Evolutionary conservation across 2,329 filamentous ascomycete species (phyloP).

Genomic region (Pseudofabraea citricarpa): DNA sequence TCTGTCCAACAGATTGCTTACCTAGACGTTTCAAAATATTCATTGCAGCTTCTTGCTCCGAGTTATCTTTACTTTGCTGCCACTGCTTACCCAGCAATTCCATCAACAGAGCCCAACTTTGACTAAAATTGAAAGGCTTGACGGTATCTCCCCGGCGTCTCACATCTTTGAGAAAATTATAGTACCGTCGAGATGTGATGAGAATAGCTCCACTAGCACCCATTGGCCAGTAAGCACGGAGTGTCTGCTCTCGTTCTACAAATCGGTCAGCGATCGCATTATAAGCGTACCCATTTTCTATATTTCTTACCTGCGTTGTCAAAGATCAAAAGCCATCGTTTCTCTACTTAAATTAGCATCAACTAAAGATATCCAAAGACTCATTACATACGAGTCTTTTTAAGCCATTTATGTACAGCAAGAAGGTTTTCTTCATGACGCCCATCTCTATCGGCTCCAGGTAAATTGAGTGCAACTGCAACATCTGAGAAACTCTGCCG

Average conservation of each 20-base stretch:
- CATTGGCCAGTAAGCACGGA: slow-evolving; percentile 21
- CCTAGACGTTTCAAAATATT: no score
- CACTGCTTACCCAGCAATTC: slow-evolving; percentile 16
- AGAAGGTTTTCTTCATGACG: slow-evolving; percentile 15
- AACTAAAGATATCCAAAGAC: neutral
- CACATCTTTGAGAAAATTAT: slow-evolving; percentile 20
- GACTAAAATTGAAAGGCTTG: slow-evolving; percentile 12
- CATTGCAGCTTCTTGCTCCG: no score
- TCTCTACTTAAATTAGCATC: slow-evolving; percentile 1
- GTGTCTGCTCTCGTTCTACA: slow-evolving; percentile 15
- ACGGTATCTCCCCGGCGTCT: slow-evolving; percentile 15
- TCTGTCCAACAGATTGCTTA: no score
- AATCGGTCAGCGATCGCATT: no score
- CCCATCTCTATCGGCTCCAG: slow-evolving; percentile 14
- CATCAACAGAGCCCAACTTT: slow-evolving; percentile 17
- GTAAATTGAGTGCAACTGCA: slow-evolving; percentile 19
- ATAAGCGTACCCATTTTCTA: neutral
- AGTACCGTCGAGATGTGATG: slow-evolving; percentile 21
- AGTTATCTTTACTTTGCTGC: no score
- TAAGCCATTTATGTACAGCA: slow-evolving; percentile 13
- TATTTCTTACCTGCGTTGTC: slow-evolving; percentile 13
- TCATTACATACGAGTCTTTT: slow-evolving; percentile 9
- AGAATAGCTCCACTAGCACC: slow-evolving; percentile 16
- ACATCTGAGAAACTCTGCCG: slow-evolving; percentile 24
- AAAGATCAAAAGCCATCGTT: slow-evolving; percentile 14